Evolutionary conservation across 257 asterid species (phyloP).

Genomic region (Nicotiana tabacum): DNA sequence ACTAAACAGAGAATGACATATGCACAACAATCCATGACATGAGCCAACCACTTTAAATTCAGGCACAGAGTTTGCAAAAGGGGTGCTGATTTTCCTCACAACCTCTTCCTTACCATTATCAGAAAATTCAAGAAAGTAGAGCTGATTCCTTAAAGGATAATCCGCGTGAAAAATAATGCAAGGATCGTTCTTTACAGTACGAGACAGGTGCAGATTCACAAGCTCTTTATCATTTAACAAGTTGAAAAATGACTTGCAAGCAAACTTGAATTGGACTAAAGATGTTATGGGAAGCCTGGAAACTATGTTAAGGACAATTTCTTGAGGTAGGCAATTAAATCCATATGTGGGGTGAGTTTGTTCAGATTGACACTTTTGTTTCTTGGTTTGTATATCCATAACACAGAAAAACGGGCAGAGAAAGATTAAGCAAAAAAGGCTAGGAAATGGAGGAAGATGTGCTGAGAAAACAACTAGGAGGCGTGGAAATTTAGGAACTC

Average conservation of each 20-base stretch:
- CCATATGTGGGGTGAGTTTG: neutral
- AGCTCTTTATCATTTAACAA: constrained; percentile 26
- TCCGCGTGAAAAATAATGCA: constrained; percentile 31
- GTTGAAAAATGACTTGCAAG: constrained; percentile 17
- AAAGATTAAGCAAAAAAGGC: no score
- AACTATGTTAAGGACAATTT: constrained; percentile 18
- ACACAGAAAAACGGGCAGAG: no score
- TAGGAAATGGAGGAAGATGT: no score
- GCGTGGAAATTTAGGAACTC: no score
- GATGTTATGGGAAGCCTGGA: constrained; percentile 9
- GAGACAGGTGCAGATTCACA: constrained; percentile 13
- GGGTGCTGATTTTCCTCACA: neutral
- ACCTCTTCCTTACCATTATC: neutral
- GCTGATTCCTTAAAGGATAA: constrained; percentile 18
- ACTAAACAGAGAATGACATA: no score
- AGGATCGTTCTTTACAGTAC: constrained; percentile 1
- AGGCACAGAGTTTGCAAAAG: neutral
- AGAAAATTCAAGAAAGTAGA: constrained; percentile 23
- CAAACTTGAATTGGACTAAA: constrained; percentile 30
- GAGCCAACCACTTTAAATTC: neutral
- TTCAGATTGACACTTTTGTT: no score
- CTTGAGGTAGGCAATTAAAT: constrained; percentile 24
- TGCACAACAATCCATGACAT: neutral
- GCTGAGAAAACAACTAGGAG: no score
- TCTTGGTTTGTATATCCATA: no score